phyloP scores from a whole-genome alignment of 805 yeast genomes.

The Candida succiphila region DNA sequence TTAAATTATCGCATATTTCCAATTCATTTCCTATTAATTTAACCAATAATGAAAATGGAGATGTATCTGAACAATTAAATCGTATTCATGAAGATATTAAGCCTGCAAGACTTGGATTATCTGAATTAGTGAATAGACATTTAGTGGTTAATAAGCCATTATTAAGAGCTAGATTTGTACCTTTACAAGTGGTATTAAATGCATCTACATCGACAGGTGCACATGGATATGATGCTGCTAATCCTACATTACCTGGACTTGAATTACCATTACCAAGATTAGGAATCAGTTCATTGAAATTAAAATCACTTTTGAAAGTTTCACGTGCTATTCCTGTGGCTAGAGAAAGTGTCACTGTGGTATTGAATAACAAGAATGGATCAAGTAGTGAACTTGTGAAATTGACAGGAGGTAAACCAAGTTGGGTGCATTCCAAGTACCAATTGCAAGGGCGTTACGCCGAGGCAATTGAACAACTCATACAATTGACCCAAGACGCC shows the following conservation, averaged over 20 bases:
- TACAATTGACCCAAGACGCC: slow-evolving; percentile 51
- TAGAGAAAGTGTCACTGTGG: slow-evolving; percentile 71
- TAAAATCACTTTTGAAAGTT: slow-evolving; percentile 50
- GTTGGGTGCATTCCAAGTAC: slow-evolving; percentile 80
- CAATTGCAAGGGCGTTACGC: slow-evolving; percentile 41
- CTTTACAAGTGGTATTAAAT: slow-evolving; percentile 55
- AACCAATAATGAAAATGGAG: slow-evolving; percentile 23
- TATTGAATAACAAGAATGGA: slow-evolving; percentile 33
- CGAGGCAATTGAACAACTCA: slow-evolving; percentile 42
- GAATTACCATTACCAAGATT: slow-evolving; percentile 69
- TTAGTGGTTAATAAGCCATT: slow-evolving; percentile 68
- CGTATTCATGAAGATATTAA: slow-evolving; percentile 44
- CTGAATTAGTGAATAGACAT: slow-evolving; percentile 73
- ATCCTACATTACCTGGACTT: slow-evolving; percentile 58
- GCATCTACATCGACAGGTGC: slow-evolving; percentile 59
- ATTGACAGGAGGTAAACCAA: slow-evolving; percentile 79
- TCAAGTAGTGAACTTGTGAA: slow-evolving; percentile 50
- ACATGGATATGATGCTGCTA: slow-evolving; percentile 55
- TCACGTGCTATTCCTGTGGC: slow-evolving; percentile 51
- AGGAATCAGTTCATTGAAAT: slow-evolving; percentile 59
- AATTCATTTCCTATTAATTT: slow-evolving; percentile 48
- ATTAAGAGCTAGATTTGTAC: slow-evolving; percentile 61
- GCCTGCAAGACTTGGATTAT: slow-evolving; percentile 62
- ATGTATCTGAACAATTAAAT: slow-evolving; percentile 30
- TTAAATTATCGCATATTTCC: slow-evolving; percentile 70